Percentiles rank a stretch among this genome's conserved stretches.
phyloP scores from a whole-genome alignment of 306 rosid species.

The Dalbergia cochinchinensis region DNA sequence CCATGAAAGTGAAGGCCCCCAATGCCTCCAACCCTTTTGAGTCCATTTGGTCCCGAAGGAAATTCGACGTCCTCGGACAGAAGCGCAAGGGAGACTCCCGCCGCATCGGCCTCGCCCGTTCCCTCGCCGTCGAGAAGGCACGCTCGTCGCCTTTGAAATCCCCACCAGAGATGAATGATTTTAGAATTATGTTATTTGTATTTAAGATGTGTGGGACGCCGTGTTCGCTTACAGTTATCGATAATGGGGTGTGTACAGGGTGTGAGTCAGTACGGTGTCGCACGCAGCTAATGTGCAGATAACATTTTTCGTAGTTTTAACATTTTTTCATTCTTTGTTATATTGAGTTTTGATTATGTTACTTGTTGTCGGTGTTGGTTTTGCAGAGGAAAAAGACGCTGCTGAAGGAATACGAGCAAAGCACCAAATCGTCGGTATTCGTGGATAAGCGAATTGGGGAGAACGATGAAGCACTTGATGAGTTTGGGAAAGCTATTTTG shows the following conservation, averaged over 20 bases:
- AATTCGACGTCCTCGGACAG: slow-evolving; percentile 82
- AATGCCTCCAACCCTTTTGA: slow-evolving; percentile 72
- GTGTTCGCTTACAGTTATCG: too few relatives aligned
- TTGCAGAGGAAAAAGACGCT: slow-evolving; percentile 82
- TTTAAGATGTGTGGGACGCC: too few relatives aligned
- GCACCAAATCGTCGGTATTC: slow-evolving; percentile 69
- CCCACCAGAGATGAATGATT: too few relatives aligned
- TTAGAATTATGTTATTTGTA: too few relatives aligned
- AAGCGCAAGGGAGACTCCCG: slow-evolving; percentile 88
- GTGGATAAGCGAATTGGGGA: slow-evolving; percentile 89
- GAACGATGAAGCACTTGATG: slow-evolving; percentile 67
- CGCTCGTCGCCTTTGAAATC: not conserved
- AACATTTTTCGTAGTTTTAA: not conserved
- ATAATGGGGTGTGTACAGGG: too few relatives aligned
- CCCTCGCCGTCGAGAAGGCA: slow-evolving; percentile 73
- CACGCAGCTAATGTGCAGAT: too few relatives aligned
- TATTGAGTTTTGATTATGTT: not conserved
- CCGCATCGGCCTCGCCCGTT: slow-evolving; percentile 81
- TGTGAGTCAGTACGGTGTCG: too few relatives aligned
- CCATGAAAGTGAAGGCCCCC: slow-evolving; percentile 75
- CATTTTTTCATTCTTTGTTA: too few relatives aligned
- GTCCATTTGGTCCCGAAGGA: slow-evolving; percentile 77
- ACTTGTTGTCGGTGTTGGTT: not conserved
- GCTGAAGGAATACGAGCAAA: slow-evolving; percentile 79
- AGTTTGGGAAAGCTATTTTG: slow-evolving; percentile 81